Evolutionary conservation across 2,329 filamentous ascomycete species (phyloP).

Genomic region (Bipolaris cookei): DNA sequence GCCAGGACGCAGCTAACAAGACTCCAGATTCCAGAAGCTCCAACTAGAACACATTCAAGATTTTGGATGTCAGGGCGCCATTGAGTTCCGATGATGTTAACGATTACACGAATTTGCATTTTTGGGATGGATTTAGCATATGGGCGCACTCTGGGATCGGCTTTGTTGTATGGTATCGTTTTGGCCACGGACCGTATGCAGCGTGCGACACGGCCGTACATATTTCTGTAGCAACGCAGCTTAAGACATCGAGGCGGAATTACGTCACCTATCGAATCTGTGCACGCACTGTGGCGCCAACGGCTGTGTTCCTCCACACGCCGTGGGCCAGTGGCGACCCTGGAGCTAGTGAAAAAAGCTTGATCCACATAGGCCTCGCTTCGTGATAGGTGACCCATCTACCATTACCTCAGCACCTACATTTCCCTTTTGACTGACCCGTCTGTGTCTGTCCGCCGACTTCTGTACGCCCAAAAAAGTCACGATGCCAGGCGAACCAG

Average conservation of each 20-base stretch:
- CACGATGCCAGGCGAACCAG: conserved; percentile 45
- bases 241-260: conserved; percentile 14
- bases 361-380: conserved; percentile 36
- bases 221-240: conserved; percentile 20
- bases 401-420: conserved; percentile 23
- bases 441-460: conserved; percentile 3
- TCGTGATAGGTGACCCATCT: conserved; percentile 24
- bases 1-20: conserved; percentile 23
- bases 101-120: conserved; percentile 37
- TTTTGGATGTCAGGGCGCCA: conserved; percentile 78
- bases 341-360: conserved; percentile 43
- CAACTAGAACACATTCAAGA: conserved; percentile 89
- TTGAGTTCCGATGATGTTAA: conserved; percentile 79
- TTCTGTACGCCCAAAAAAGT: conserved; percentile 2
- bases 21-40: conserved; percentile 82
- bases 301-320: conserved; percentile 16
- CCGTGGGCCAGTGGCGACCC: conserved; percentile 17
- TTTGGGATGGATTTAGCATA: conserved; percentile 30
- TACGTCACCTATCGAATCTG: conserved; percentile 26
- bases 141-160: conserved; percentile 33
- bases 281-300: conserved; percentile 16
- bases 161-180: conserved; percentile 38
- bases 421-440: background rate
- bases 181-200: conserved; percentile 35
- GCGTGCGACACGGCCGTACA: conserved; percentile 35